phyloP scores from a whole-genome alignment of 768 basidiomycete species.

The Calocera viscosa region DNA sequence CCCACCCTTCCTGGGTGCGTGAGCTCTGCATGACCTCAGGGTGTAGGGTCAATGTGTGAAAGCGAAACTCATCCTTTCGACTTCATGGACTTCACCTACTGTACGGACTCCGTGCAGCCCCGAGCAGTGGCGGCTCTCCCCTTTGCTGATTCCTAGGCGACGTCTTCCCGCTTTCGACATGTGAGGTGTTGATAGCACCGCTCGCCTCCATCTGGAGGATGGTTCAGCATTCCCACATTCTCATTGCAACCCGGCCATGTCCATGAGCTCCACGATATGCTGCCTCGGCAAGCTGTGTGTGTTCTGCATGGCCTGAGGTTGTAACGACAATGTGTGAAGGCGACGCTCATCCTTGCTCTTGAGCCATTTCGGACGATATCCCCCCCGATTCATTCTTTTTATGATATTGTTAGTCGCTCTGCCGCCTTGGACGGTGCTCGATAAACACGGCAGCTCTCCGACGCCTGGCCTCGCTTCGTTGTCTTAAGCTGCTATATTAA shows the following conservation, averaged over 20 bases:
- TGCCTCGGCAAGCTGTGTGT: background rate
- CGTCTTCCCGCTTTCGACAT: no score
- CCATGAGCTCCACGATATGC: background rate
- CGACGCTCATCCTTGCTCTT: background rate
- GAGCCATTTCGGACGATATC: no score
- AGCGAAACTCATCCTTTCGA: background rate
- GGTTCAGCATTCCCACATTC: no score
- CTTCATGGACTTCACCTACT: background rate
- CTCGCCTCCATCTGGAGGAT: no score
- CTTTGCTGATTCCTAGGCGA: no score
- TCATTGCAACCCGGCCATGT: background rate
- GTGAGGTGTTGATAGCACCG: no score
- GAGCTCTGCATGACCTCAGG: background rate
- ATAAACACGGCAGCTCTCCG: no score
- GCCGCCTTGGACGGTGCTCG: no score
- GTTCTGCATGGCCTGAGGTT: background rate
- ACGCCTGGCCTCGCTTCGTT: no score
- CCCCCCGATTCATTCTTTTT: no score
- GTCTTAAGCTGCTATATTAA: no score
- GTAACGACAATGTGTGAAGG: background rate
- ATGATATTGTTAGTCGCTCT: no score
- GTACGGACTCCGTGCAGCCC: background rate
- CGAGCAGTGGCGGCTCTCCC: background rate
- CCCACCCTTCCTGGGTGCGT: background rate
- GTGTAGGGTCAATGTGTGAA: slow-evolving; percentile 8